Evolutionary conservation across 192 early-diverging fungal genomes (phyloP).

Genomic region (Borealophlyctis nickersoniae): DNA sequence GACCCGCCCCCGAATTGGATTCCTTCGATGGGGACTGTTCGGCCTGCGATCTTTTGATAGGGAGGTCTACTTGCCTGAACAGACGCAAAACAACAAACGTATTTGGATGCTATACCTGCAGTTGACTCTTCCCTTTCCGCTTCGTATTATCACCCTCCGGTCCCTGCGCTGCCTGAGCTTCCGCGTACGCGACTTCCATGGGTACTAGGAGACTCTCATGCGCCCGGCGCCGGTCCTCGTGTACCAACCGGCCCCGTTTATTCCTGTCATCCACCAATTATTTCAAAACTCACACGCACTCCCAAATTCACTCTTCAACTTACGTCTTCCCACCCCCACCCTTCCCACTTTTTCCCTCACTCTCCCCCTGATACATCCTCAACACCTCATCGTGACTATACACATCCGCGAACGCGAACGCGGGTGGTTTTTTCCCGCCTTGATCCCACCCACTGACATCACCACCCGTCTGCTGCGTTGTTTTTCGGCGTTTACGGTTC

Average conservation of each 20-base stretch:
- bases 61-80: no score
- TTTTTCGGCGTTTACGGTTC: slow-evolving; percentile 17
- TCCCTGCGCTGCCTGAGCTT: neutral
- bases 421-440: neutral
- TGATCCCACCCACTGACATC: no score
- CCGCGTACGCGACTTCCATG: neutral
- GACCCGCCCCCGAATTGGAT: slow-evolving; percentile 23
- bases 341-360: neutral
- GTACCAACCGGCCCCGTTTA: neutral
- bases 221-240: slow-evolving; percentile 1
- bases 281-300: neutral
- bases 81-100: neutral
- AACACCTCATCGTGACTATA: neutral
- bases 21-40: slow-evolving; percentile 27
- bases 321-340: no score
- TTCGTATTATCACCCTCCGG: neutral
- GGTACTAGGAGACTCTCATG: neutral
- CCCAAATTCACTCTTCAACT: neutral
- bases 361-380: neutral
- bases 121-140: slow-evolving; percentile 1
- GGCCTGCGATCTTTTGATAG: slow-evolving; percentile 17
- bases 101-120: neutral
- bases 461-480: no score
- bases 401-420: neutral
- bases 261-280: neutral